A percentile compares a stretch with the other conserved stretches of the same genome.
These are phyloP conservation scores for Neopestalotiopsis sp. DNA, from an alignment of 2,329 filamentous ascomycete species.

Conservation along the genomic window DNA sequence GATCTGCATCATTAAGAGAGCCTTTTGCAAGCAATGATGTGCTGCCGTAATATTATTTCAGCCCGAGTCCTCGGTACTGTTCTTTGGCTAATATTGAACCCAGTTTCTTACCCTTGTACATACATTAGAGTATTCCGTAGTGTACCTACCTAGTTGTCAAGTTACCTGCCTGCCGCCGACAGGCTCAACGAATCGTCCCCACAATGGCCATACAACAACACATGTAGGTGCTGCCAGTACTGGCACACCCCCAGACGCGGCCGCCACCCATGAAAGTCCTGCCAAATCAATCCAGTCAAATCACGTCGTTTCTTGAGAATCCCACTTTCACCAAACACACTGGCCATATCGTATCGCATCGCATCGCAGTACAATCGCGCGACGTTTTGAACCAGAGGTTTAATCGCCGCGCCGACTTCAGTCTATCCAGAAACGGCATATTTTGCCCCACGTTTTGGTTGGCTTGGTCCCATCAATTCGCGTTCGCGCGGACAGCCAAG, in stretches of 20 bases:
- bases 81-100: too few relatives aligned
- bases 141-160: neutral
- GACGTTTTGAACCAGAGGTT: neutral
- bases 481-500: neutral
- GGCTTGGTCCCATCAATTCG: neutral
- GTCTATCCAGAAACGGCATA: neutral
- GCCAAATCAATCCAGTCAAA: conserved; percentile 19
- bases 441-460: neutral
- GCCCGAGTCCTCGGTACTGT: too few relatives aligned
- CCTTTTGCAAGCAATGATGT: too few relatives aligned
- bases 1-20: too few relatives aligned
- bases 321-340: conserved; percentile 9
- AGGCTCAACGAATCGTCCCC: neutral
- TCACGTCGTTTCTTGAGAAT: conserved; percentile 8
- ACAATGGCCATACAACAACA: neutral
- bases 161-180: too few relatives aligned
- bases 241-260: neutral
- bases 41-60: too few relatives aligned
- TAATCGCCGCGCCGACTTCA: neutral
- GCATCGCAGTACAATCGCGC: neutral
- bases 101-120: too few relatives aligned
- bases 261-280: conserved; percentile 17
- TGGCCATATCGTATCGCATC: neutral
- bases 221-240: neutral
- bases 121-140: neutral